Evolutionary conservation across 352 stramenopile genomes (phyloP).

Genomic region (Pythium aristosporum): DNA sequence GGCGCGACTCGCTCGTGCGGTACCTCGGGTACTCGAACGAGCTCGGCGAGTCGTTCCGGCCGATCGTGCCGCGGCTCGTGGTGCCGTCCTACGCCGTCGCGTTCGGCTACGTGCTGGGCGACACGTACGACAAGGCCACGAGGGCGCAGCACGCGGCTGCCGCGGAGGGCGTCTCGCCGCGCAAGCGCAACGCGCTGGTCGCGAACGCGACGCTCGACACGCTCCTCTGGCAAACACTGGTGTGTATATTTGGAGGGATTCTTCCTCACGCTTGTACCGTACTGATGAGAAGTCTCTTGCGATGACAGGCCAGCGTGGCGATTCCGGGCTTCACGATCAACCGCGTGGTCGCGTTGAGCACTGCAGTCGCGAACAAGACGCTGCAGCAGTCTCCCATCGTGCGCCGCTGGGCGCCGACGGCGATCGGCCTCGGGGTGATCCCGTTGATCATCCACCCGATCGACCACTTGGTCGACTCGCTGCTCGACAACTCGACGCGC

Average conservation of each 20-base stretch:
- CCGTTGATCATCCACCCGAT: conserved; percentile 89
- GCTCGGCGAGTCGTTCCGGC: conserved; percentile 84
- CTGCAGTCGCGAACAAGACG: conserved; percentile 33
- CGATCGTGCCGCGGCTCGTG: conserved; percentile 68
- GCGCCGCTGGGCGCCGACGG: conserved; percentile 66
- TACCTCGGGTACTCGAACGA: conserved; percentile 91
- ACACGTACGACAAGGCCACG: conserved; percentile 77
- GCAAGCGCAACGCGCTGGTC: conserved; percentile 37
- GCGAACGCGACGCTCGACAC: conserved; percentile 58
- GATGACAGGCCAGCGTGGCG: conserved; percentile 59
- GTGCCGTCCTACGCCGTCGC: conserved; percentile 75
- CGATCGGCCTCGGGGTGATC: conserved; percentile 74
- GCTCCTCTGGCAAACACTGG: conserved; percentile 80
- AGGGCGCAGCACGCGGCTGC: conserved; percentile 39
- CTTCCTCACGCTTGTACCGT: neutral
- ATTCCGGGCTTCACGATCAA: conserved; percentile 90
- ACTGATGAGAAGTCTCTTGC: neutral
- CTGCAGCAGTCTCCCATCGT: conserved; percentile 45
- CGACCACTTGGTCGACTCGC: conserved; percentile 58
- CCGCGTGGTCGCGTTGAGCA: conserved; percentile 54
- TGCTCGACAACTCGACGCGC: conserved; percentile 56
- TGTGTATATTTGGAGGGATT: conserved; percentile 4
- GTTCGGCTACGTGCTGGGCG: conserved; percentile 82
- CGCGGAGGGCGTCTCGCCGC: conserved; percentile 22
- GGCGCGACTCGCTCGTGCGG: conserved; percentile 82